Conservation (phyloP, 371 early-diverging fungal species). For the Mucor piriformis region DNA sequence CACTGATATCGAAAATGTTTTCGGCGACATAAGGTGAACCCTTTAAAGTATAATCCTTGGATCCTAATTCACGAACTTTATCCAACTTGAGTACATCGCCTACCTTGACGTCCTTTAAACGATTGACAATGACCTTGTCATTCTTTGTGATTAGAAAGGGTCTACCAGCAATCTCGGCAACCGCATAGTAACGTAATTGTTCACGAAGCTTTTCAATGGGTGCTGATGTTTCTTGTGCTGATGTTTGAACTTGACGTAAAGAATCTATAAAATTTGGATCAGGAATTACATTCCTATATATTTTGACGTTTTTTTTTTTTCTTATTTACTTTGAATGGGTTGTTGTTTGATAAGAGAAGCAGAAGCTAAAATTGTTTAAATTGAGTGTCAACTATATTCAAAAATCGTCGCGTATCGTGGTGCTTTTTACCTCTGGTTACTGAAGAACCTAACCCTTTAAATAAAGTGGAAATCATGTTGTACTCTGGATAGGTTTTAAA, state of each 20-base stretch:
- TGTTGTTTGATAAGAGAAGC: constrained; percentile 8
- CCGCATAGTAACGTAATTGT: constrained; percentile 76
- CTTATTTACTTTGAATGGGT: constrained; percentile 29
- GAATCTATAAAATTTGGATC: constrained; percentile 6
- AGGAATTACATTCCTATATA: not conserved
- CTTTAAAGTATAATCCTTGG: constrained; percentile 81
- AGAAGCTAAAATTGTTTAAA: constrained; percentile 8
- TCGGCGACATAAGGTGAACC: constrained; percentile 87
- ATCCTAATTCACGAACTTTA: constrained; percentile 87
- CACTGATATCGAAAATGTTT: constrained; percentile 72
- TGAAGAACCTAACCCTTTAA: constrained; percentile 19
- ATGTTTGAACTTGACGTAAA: constrained; percentile 24
- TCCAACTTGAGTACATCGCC: constrained; percentile 90
- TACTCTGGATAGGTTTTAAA: not conserved
- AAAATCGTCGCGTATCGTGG: too few species aligned
- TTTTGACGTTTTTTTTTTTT: too few species aligned
- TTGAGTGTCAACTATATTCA: too few species aligned
- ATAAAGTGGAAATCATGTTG: constrained; percentile 24
- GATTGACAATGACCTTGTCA: constrained; percentile 86
- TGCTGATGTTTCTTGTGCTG: constrained; percentile 14
- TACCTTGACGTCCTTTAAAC: constrained; percentile 76
- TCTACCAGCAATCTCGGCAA: constrained; percentile 87
- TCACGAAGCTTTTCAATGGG: constrained; percentile 51
- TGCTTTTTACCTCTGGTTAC: constrained; percentile 10
- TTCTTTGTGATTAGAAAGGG: constrained; percentile 86